Conservation (phyloP, 495 filamentous ascomycete genomes). For the Talaromyces borbonicus region DNA sequence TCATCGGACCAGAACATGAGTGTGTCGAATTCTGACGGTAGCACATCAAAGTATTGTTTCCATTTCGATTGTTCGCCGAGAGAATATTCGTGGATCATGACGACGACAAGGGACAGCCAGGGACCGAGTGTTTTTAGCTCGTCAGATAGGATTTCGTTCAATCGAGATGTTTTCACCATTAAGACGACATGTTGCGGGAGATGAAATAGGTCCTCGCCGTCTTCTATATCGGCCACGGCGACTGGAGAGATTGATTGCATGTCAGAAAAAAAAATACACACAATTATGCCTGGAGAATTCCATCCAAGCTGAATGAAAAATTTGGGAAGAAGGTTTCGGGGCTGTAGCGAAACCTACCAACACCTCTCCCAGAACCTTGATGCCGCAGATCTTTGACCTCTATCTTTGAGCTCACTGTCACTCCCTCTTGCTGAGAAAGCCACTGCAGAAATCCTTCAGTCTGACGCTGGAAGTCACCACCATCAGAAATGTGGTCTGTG, state of each 20-base stretch:
- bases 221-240: constrained; percentile 44
- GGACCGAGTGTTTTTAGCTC: constrained; percentile 35
- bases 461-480: constrained; percentile 34
- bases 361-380: constrained; percentile 45
- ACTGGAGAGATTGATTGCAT: constrained; percentile 28
- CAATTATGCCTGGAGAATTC: no score
- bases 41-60: constrained; percentile 71
- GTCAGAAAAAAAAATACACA: constrained; percentile 5
- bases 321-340: no score
- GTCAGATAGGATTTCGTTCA: constrained; percentile 34
- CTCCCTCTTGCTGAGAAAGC: constrained; percentile 40
- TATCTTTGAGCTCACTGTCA: constrained; percentile 46
- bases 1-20: constrained; percentile 79
- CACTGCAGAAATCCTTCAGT: constrained; percentile 45
- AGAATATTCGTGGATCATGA: constrained; percentile 70
- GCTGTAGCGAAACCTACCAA: constrained; percentile 41
- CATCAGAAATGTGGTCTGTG: constrained; percentile 27
- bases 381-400: constrained; percentile 42
- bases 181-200: constrained; percentile 49
- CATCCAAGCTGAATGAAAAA: no score
- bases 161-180: constrained; percentile 38
- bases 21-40: constrained; percentile 72
- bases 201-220: constrained; percentile 56
- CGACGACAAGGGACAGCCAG: constrained; percentile 62
- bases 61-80: constrained; percentile 54